These are phyloP conservation scores for Ganoderma lucidum DNA, from an alignment of 1,284 basidiomycete genomes.

Conservation along the genomic window DNA sequence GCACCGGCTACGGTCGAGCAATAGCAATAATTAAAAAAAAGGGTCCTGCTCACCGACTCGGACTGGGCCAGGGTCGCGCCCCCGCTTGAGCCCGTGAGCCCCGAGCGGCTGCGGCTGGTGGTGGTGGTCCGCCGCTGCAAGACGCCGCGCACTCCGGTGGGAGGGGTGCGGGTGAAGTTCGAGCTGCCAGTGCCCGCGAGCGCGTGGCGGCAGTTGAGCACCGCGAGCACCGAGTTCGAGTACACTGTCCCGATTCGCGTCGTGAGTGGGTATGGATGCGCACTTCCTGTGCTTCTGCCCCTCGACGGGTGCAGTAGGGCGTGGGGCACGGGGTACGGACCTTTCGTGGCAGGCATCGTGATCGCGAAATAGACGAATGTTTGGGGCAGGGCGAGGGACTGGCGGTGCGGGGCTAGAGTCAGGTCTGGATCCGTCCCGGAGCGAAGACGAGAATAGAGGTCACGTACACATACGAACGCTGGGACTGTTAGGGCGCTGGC, in stretches of 20 bases:
- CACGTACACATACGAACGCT: conserved; percentile 7
- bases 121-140: background rate
- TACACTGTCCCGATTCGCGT: background rate
- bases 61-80: background rate
- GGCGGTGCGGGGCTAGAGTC: background rate
- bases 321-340: background rate
- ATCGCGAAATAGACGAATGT: conserved; percentile 10
- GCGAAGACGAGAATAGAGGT: background rate
- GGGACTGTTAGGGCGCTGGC: conserved; percentile 4
- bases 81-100: background rate
- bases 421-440: background rate
- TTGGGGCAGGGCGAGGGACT: conserved; percentile 5
- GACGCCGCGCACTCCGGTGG: background rate
- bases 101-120: background rate
- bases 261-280: background rate
- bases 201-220: conserved; percentile 10
- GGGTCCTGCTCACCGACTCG: background rate
- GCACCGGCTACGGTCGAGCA: background rate
- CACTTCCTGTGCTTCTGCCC: background rate
- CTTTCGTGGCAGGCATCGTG: conserved; percentile 9
- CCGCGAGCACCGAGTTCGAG: conserved; percentile 14
- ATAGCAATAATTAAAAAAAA: background rate
- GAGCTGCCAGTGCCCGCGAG: background rate
- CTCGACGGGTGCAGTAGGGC: background rate
- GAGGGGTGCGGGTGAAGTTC: background rate